A percentile compares a stretch with the other conserved stretches of the same genome.
Evolutionary conservation across 176 grass and related monocot species (phyloP).

Genomic region (Aegilops tauschii): DNA sequence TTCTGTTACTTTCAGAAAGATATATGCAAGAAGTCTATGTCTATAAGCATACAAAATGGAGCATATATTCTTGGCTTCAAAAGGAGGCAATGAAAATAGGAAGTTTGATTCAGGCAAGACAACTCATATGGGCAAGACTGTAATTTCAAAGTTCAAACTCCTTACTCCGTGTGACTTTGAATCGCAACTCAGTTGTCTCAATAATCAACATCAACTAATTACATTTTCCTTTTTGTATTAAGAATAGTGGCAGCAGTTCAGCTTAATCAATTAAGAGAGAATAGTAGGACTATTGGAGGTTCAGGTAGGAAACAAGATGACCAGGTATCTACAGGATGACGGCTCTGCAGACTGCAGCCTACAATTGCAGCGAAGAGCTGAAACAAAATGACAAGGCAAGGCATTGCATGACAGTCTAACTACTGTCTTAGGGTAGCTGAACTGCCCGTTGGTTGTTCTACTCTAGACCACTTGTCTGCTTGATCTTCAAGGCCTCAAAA

Average conservation of each 20-base stretch:
- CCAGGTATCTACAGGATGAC: not conserved
- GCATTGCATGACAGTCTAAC: not conserved
- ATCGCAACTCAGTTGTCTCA: not conserved
- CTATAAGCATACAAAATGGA: conserved; percentile 4
- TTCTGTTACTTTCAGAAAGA: conserved; percentile 35
- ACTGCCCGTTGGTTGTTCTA: not conserved
- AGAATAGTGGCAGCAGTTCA: not conserved
- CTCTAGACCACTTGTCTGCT: not conserved
- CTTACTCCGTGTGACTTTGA: not conserved
- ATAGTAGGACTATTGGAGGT: not conserved
- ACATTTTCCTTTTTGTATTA: not conserved
- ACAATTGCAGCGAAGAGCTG: not conserved
- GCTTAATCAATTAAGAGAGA: not conserved
- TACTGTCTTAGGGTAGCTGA: not conserved
- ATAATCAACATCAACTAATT: not conserved
- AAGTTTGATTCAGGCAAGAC: conserved; percentile 7
- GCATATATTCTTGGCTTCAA: conserved; percentile 37
- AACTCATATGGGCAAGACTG: conserved; percentile 1
- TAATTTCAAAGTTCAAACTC: not conserved
- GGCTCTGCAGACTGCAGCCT: not conserved
- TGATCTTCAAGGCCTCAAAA: not conserved
- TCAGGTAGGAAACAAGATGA: not conserved
- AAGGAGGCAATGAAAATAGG: conserved; percentile 1
- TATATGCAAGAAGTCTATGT: not conserved
- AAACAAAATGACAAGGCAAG: not conserved